A percentile compares a stretch with the other conserved stretches of the same genome.
Evolutionary conservation across 1,284 basidiomycete genomes (phyloP).

Genomic region (Papiliotrema fonsecae): DNA sequence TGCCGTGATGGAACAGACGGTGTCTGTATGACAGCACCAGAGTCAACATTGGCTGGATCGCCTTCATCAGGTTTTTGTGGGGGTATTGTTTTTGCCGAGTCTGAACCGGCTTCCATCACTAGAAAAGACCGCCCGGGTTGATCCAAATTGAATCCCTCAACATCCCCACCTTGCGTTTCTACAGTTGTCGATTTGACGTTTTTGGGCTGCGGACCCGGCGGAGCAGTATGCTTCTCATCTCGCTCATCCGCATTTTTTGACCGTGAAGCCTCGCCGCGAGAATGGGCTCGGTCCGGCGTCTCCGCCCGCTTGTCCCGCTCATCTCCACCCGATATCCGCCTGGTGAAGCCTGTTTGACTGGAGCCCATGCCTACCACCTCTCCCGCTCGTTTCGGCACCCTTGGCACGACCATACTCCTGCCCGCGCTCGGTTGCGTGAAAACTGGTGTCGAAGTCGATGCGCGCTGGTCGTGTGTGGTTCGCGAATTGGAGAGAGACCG

Average conservation of each 20-base stretch:
- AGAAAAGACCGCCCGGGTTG: too few relatives aligned
- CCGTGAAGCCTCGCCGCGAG: not conserved
- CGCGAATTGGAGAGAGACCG: not conserved
- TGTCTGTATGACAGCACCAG: too few relatives aligned
- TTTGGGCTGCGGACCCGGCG: too few relatives aligned
- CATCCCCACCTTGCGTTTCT: not conserved
- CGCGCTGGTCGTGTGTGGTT: constrained; percentile 2
- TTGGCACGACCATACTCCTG: constrained; percentile 39
- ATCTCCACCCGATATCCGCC: constrained; percentile 9
- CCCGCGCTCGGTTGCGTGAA: constrained; percentile 26
- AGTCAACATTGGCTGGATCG: too few relatives aligned
- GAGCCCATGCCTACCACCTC: constrained; percentile 34
- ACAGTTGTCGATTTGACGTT: too few relatives aligned
- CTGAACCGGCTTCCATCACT: too few relatives aligned
- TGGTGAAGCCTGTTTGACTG: constrained; percentile 8
- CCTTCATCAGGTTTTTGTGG: too few relatives aligned
- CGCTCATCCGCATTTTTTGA: not conserved
- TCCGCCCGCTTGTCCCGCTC: not conserved
- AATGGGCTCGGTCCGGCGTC: not conserved
- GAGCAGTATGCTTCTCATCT: too few relatives aligned
- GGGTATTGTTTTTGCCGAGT: too few relatives aligned
- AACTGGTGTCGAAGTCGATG: constrained; percentile 11
- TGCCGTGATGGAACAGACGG: too few relatives aligned
- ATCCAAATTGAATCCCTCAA: not conserved
- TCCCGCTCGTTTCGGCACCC: constrained; percentile 40